These are phyloP conservation scores for Peniophora sp. DNA, from an alignment of 1,284 basidiomycete genomes.

Conservation along the genomic window DNA sequence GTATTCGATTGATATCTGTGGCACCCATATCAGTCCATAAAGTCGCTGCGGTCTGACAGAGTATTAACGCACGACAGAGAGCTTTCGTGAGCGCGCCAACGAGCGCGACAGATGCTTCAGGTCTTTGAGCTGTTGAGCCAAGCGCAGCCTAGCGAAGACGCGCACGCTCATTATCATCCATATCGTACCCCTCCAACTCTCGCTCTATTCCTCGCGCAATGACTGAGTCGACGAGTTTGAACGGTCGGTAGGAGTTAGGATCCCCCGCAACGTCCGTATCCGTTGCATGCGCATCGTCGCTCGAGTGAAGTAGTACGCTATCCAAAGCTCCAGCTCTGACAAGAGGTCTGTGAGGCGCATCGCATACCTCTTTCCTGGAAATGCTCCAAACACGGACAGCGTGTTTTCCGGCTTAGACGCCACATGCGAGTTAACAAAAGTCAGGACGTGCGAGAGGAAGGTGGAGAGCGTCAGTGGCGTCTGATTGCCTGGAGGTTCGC, in stretches of 20 bases:
- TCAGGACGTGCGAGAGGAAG: conserved; percentile 77
- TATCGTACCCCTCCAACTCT: conserved; percentile 40
- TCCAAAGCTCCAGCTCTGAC: too few species aligned
- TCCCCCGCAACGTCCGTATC: conserved; percentile 41
- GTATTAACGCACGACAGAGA: conserved; percentile 66
- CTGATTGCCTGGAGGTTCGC: conserved; percentile 30
- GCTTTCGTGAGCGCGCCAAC: conserved; percentile 87
- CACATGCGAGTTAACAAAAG: conserved; percentile 90
- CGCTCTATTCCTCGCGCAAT: conserved; percentile 56
- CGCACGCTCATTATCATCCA: conserved; percentile 36
- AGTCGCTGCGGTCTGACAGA: too few species aligned
- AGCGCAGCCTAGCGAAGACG: not conserved
- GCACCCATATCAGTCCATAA: too few species aligned
- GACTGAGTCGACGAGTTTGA: conserved; percentile 64
- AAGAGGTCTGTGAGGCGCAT: conserved; percentile 2
- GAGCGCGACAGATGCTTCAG: conserved; percentile 54
- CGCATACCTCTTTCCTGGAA: conserved; percentile 69
- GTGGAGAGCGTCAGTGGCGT: conserved; percentile 52
- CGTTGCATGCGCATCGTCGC: conserved; percentile 29
- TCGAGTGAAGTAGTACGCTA: conserved; percentile 72
- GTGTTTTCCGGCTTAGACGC: conserved; percentile 89
- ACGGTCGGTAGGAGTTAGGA: conserved; percentile 79
- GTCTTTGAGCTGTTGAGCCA: conserved; percentile 7
- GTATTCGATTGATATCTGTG: conserved; percentile 79
- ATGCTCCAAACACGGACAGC: conserved; percentile 85